Evolutionary conservation across 306 rosid species (phyloP).

Genomic region (Cucurbita ficifolia): DNA sequence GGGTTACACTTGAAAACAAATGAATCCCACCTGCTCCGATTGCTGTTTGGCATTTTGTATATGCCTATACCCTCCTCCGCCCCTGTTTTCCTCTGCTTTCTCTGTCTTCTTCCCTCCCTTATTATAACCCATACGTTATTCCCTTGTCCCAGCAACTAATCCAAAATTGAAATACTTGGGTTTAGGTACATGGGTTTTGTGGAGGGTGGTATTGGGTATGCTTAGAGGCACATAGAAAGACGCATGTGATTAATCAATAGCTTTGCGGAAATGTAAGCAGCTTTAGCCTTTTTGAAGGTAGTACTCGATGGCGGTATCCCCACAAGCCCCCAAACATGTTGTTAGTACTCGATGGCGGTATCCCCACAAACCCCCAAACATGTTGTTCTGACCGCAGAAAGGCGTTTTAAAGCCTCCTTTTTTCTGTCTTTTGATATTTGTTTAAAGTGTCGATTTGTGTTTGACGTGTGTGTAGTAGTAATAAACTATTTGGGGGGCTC

Average conservation of each 20-base stretch:
- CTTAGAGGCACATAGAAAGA: background rate
- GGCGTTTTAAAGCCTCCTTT: too few relatives aligned
- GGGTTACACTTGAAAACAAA: background rate
- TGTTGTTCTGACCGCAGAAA: too few relatives aligned
- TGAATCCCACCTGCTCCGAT: conserved; percentile 3
- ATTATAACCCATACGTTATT: background rate
- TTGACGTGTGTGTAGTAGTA: background rate
- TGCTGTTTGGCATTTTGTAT: background rate
- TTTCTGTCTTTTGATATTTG: too few relatives aligned
- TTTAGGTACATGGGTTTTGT: too few relatives aligned
- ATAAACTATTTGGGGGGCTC: background rate
- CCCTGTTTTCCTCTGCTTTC: background rate
- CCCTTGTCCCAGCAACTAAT: background rate
- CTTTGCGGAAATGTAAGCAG: background rate
- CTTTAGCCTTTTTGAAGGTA: background rate
- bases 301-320: background rate
- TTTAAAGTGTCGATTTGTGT: background rate
- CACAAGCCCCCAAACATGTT: background rate
- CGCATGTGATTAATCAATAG: background rate
- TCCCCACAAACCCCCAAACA: background rate
- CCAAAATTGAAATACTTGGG: too few relatives aligned
- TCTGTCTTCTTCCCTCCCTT: background rate
- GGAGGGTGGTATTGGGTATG: background rate
- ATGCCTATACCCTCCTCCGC: background rate
- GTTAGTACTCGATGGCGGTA: background rate